Evolutionary conservation across 192 early-diverging fungal species (phyloP), one percentile per base, ranked within the genome.

Genomic region (Podila minutissima): DNA sequence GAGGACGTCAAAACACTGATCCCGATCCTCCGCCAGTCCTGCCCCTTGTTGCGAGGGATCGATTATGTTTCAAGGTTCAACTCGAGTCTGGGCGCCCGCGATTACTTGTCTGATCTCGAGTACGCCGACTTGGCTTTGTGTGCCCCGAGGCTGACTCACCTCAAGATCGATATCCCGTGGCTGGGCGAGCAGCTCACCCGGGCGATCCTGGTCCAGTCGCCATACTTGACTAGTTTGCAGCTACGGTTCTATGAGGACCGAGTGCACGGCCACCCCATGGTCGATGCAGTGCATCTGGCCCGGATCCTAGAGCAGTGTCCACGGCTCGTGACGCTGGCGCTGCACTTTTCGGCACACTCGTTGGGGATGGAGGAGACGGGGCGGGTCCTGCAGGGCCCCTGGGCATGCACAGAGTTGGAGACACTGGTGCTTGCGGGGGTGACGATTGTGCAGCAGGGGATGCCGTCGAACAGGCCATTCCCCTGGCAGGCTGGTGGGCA

Each of bases 131-230:
- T 77, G 32, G 57, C 71, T 15, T 55, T 71, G 6, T 49, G 32
- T 2, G 8, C 35, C n/a, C n/a, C 68, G 3, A 32, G 50, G 12
- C 24, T 77, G 13, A 29, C 24, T 2, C 19, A 33, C 1, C 49
- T 77, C 58, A 77, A 70, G 49, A 32, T 77, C 24, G 75, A 77
- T 26, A 71, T 77, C 9, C 75, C 75, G 5, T 69, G 60, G 55
- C 31, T 77, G n/a, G 75, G 51, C n/a, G 33, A 66, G 37, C 35
- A 46, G 5, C 55, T 77, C 58, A 69, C 67, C 22, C 29, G 38
- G 20, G 75, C 75, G 0, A 32, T 77, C 29, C 46, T 77, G 20
- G 7, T 57, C n/a, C 75, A 71, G 24, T 50, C 68, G 2, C 19
- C 48, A 2, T 53, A 55, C 17, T 46, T 71, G 4, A n/a, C 57